phyloP scores from a whole-genome alignment of 202 grass and related monocot genomes.

The Musa balbisiana region DNA sequence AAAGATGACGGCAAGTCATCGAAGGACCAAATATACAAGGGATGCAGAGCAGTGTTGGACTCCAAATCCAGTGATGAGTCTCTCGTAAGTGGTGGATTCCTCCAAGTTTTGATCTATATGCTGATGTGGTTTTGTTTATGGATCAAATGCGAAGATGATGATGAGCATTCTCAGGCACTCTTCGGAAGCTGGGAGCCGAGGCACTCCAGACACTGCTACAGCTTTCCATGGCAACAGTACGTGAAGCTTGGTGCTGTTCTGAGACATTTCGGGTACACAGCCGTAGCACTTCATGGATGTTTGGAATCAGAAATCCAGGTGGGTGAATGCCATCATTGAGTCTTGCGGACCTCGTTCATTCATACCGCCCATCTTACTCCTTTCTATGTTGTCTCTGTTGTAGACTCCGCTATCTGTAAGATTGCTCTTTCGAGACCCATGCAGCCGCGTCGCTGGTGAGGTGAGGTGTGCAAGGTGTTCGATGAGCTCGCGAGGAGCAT shows the following conservation, averaged over 20 bases:
- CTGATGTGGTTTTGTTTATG: no score
- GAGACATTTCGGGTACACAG: conserved; percentile 79
- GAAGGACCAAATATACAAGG: conserved; percentile 52
- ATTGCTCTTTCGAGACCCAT: conserved; percentile 58
- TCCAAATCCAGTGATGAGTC: conserved; percentile 90
- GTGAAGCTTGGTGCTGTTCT: conserved; percentile 84
- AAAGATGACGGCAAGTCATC: conserved; percentile 32
- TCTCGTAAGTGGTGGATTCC: conserved; percentile 39
- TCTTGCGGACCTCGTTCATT: neutral
- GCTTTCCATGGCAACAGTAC: conserved; percentile 87
- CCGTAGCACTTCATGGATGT: conserved; percentile 83
- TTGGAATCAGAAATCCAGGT: conserved; percentile 97
- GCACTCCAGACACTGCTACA: conserved; percentile 81
- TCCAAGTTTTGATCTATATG: no score
- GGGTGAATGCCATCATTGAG: no score
- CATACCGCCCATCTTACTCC: neutral
- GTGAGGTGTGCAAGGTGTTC: conserved; percentile 78
- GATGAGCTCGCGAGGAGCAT: conserved; percentile 61
- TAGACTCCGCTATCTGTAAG: conserved; percentile 66
- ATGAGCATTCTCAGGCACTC: conserved; percentile 36
- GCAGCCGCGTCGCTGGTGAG: conserved; percentile 61
- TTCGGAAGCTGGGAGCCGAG: conserved; percentile 98
- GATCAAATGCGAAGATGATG: no score
- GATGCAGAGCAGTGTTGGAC: conserved; percentile 65
- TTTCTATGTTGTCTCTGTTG: conserved; percentile 10